These are phyloP conservation scores for Pleurotus tuoliensis DNA, from an alignment of 768 basidiomycete genomes.

Conservation along the genomic window DNA sequence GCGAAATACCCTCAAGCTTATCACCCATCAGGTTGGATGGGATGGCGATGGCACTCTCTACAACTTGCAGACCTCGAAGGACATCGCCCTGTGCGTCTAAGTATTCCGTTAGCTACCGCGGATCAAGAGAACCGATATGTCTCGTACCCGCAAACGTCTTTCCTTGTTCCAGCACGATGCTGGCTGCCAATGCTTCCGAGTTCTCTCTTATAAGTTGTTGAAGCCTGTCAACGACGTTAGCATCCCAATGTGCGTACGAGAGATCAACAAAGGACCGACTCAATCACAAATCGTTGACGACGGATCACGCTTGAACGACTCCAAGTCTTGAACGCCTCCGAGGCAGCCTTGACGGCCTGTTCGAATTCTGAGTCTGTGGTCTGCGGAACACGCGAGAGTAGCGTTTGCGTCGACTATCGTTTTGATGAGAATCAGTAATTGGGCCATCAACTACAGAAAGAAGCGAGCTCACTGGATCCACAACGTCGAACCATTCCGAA, in stretches of 20 bases:
- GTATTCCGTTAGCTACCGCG: neutral
- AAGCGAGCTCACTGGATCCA: constrained; percentile 73
- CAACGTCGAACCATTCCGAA: constrained; percentile 77
- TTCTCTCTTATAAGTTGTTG: constrained; percentile 85
- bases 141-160: constrained; percentile 79
- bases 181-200: constrained; percentile 79
- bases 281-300: constrained; percentile 83
- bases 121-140: constrained; percentile 9
- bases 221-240: constrained; percentile 45
- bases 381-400: constrained; percentile 88
- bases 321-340: constrained; percentile 87
- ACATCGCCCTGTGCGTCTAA: constrained; percentile 94
- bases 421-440: constrained; percentile 2
- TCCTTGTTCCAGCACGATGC: constrained; percentile 93
- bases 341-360: constrained; percentile 79
- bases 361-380: constrained; percentile 79
- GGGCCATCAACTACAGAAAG: neutral
- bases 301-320: constrained; percentile 78
- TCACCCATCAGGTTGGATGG: constrained; percentile 86
- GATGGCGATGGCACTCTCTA: constrained; percentile 75
- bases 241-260: neutral
- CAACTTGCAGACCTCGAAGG: constrained; percentile 87
- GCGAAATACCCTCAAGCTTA: constrained; percentile 75
- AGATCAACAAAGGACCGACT: constrained; percentile 48
- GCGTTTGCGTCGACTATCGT: constrained; percentile 79